Evolutionary conservation across 2,329 filamentous ascomycete species (phyloP), one percentile per base, ranked within the genome.

Genomic region (Fusarium chaquense): DNA sequence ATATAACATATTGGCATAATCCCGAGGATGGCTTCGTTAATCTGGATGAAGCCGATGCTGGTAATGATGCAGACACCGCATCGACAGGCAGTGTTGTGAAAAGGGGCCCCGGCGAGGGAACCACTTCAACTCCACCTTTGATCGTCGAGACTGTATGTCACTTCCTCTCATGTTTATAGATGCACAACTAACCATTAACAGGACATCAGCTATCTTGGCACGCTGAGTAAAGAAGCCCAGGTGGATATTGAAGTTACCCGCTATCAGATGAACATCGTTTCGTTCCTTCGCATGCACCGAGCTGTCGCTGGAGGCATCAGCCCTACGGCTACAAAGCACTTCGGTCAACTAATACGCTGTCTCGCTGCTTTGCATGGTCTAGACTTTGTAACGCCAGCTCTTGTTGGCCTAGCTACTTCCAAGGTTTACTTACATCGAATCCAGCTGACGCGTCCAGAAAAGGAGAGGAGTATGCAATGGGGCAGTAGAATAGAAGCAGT

Each of bases 371-470:
- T 99, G 20, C 95, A 98, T 77, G 87, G 89, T 1, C 83, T 97
- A 18, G 86, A 91, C 73, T 98, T 91, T 77, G 90, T 93, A 7
- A 94, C 94, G 0, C 95, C 96, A 0, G 92, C 93, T 1, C 86
- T 98, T 28, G 90, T 98, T 22, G 89, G 86, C 10, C 84, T 99
- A 46, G 96, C 96, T 7, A 90, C 91, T 3, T 89, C 89, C 65
- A 98, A 98, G 81, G 87, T 97, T 26, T 99, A 97, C 76, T 85
- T 91, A 20, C 96, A 99, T 81, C 90, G 94, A 11, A 89, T 99
- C 33, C 80, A 87, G 16, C 86, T 98, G 58, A 88, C 91, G 0
- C 80, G 81, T 2, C 86, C 93, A 1, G 86, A 89, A 65, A 88
- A 89, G 60, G 96, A 98, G 81, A 86, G 94, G 49, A 98, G 94